These are phyloP conservation scores for Pestalotiopsis sp. DNA, from an alignment of 2,329 filamentous ascomycete species.

Conservation along the genomic window DNA sequence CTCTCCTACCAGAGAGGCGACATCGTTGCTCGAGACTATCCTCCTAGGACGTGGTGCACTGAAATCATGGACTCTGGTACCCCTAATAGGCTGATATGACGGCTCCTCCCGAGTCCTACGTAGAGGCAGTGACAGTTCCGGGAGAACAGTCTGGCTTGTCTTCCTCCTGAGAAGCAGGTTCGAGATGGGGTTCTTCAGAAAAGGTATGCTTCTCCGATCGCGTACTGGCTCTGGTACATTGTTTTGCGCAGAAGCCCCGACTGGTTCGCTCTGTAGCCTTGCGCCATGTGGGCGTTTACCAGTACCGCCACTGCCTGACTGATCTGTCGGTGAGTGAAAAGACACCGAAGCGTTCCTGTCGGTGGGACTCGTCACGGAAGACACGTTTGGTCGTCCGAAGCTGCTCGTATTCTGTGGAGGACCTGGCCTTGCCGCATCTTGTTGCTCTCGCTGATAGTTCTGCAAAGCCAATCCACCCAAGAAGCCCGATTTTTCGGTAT, in stretches of 20 bases:
- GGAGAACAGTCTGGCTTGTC: conserved; percentile 49
- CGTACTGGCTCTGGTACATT: conserved; percentile 43
- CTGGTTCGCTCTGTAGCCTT: conserved; percentile 41
- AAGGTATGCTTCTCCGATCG: conserved; percentile 57
- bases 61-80: conserved; percentile 67
- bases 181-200: conserved; percentile 63
- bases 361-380: conserved; percentile 31
- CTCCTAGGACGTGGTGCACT: conserved; percentile 59
- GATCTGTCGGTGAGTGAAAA: conserved; percentile 53
- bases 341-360: conserved; percentile 36
- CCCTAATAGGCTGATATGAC: conserved; percentile 65
- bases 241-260: conserved; percentile 31
- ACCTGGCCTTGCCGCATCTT: conserved; percentile 25
- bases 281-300: conserved; percentile 47
- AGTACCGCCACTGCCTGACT: conserved; percentile 38
- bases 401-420: conserved; percentile 20
- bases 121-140: conserved; percentile 46
- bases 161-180: conserved; percentile 60
- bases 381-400: conserved; percentile 18
- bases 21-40: conserved; percentile 34
- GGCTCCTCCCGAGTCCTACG: conserved; percentile 43
- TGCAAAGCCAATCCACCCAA: conserved; percentile 57
- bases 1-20: conserved; percentile 19
- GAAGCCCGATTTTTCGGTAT: conserved; percentile 48
- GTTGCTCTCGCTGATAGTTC: conserved; percentile 48